These are phyloP conservation scores for Mortierella sp. DNA, from an alignment of 371 early-diverging fungal species.

Conservation along the genomic window DNA sequence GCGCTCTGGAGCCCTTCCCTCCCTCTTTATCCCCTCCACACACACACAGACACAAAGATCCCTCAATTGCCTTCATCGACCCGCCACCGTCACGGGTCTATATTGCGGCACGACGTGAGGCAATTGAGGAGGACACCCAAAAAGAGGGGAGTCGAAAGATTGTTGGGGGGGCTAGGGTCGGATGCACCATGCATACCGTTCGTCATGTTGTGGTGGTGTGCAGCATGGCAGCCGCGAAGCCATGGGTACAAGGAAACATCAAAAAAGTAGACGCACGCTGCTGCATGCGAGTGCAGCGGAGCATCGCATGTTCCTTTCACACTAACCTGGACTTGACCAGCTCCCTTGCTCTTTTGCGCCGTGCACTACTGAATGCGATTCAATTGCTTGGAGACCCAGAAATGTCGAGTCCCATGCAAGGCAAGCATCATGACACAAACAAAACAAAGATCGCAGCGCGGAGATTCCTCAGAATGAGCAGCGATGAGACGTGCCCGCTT, in stretches of 20 bases:
- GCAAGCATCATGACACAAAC: background rate
- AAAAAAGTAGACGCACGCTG: background rate
- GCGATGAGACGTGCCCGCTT: no score
- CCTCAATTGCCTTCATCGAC: no score
- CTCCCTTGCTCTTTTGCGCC: background rate
- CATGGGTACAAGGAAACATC: background rate
- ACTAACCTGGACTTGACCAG: no score
- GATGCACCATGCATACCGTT: background rate
- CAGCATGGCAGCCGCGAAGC: background rate
- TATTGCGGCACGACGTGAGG: background rate
- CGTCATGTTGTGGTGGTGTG: background rate
- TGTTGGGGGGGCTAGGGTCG: background rate
- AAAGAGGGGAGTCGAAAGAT: background rate
- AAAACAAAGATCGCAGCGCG: background rate
- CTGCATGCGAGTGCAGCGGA: no score
- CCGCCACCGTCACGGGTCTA: no score
- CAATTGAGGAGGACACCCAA: background rate
- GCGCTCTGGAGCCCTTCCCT: no score
- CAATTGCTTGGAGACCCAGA: background rate
- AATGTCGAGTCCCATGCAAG: background rate
- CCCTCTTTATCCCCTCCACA: no score
- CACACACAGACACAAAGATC: no score
- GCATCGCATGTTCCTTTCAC: no score
- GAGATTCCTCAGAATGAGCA: slow-evolving; percentile 2
- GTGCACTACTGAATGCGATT: background rate